A percentile compares a stretch with the other conserved stretches of the same genome.
phyloP scores from a whole-genome alignment of 1,284 basidiomycete species.

The Sparassis latifolia region DNA sequence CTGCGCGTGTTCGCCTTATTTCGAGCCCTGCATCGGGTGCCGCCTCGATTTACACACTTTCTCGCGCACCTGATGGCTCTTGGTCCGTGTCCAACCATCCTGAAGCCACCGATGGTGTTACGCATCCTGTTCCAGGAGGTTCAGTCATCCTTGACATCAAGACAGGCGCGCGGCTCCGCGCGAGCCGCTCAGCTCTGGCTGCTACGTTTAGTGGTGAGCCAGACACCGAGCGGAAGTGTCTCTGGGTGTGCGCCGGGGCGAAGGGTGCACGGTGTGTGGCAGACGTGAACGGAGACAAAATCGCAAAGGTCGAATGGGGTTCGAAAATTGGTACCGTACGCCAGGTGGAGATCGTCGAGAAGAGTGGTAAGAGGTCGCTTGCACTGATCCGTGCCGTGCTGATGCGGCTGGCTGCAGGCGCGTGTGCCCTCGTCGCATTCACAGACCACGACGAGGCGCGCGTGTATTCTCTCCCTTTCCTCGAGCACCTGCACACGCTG shows the following conservation, averaged over 20 bases:
- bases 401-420: constrained; percentile 33
- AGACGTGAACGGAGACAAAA: constrained; percentile 54
- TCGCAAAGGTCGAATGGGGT: constrained; percentile 54
- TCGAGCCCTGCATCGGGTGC: constrained; percentile 54
- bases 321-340: constrained; percentile 42
- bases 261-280: constrained; percentile 49
- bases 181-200: constrained; percentile 39
- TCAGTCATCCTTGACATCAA: constrained; percentile 60
- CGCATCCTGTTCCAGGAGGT: constrained; percentile 42
- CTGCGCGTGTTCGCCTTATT: constrained; percentile 54
- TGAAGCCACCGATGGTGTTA: constrained; percentile 37
- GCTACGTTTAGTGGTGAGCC: constrained; percentile 17
- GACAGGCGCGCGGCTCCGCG: constrained; percentile 41
- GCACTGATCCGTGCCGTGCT: not conserved
- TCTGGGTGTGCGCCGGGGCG: constrained; percentile 50
- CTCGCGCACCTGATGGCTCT: constrained; percentile 30
- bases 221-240: constrained; percentile 17
- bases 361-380: constrained; percentile 36
- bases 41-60: constrained; percentile 52
- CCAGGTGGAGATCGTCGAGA: constrained; percentile 46
- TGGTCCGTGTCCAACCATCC: constrained; percentile 43
- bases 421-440: constrained; percentile 56
- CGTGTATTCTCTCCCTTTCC: constrained; percentile 65
- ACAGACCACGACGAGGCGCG: constrained; percentile 49
- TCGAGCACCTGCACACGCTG: constrained; percentile 50